phyloP scores from a whole-genome alignment of 495 filamentous ascomycete species.

The Paragyromitra xinjiangensis region DNA sequence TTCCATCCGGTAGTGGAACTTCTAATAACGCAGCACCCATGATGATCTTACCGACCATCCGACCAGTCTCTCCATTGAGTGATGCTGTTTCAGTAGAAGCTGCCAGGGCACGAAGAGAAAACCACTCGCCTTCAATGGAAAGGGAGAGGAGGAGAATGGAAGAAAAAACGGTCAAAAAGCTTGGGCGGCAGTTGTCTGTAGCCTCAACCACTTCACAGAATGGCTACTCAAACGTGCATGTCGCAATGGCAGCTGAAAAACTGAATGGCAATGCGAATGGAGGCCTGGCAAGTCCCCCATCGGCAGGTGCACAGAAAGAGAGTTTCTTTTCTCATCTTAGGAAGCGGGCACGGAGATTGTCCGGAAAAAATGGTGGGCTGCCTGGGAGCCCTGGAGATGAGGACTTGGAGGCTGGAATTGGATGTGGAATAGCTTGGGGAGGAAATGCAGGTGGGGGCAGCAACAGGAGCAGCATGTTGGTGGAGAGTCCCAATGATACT shows the following conservation, averaged over 20 bases:
- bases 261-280: constrained; percentile 76
- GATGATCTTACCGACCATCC: constrained; percentile 95
- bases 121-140: constrained; percentile 58
- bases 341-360: constrained; percentile 91
- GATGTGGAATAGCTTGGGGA: constrained; percentile 68
- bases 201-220: constrained; percentile 90
- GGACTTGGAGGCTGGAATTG: constrained; percentile 89
- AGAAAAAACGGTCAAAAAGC: constrained; percentile 85
- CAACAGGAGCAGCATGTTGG: constrained; percentile 82
- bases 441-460: constrained; percentile 74
- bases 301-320: constrained; percentile 73
- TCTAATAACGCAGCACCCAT: constrained; percentile 82
- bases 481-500: constrained; percentile 64
- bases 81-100: constrained; percentile 93
- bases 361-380: constrained; percentile 71
- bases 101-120: constrained; percentile 51
- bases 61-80: constrained; percentile 90
- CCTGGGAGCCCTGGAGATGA: constrained; percentile 77
- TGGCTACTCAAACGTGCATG: constrained; percentile 79
- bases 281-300: constrained; percentile 49
- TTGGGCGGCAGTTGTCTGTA: constrained; percentile 92
- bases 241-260: constrained; percentile 89
- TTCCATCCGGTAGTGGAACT: constrained; percentile 45
- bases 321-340: constrained; percentile 97
- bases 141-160: constrained; percentile 62